Base-by-base conservation (phyloP, 768 basidiomycete genomes). In the Trametes gibbosa region DNA sequence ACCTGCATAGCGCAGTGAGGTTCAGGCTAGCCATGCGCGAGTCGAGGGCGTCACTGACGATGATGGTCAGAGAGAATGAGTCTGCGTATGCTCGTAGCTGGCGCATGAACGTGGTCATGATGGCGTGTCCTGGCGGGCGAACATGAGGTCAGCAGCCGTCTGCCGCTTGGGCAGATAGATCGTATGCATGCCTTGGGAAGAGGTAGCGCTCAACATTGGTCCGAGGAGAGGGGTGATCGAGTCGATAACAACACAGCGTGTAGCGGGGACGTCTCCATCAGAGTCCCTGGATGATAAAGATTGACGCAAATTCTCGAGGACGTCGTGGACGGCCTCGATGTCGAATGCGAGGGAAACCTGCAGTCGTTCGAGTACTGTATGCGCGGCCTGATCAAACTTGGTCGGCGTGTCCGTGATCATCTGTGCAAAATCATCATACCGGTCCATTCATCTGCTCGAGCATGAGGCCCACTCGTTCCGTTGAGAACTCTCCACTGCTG, bases 31-130 rank as follows among this genome's bases (percentile, higher is more conserved):
- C 32, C 23, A 25, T 27, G 9, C 21, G 41, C 39, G 23, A 29
- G 23, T 40, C n/a, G 21, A 21, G 46, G 12, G 14, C 27, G 14
- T 50, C 12, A 72, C 84, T 63, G 57, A 89, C 89, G 37, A 92
- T 67, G 37, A 88, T 72, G 0, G 82, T 74, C 43, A 83, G 65
- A 3, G 72, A 72, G 49, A 74, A 75, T 6, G 66, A 69, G 46
- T 77, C 79, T 6, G 85, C 77, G 32, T 84, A 69, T 1, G 67
- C 64, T 48, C 83, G 81, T 24, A 91, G 76, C 52, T 84, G 79
- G 1, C 79, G 81, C 85, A 91, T 89, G 56, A 91, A 82, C 2
- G 79, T 78, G 0, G 80, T 80, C 88, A 91, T 90, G 17, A 81
- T 73, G 0, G 88, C 85, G 68, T 92, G 90, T 5, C 90, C 76